Base-by-base conservation (phyloP, 495 filamentous ascomycete genomes). In the Penicillium bovifimosum region DNA sequence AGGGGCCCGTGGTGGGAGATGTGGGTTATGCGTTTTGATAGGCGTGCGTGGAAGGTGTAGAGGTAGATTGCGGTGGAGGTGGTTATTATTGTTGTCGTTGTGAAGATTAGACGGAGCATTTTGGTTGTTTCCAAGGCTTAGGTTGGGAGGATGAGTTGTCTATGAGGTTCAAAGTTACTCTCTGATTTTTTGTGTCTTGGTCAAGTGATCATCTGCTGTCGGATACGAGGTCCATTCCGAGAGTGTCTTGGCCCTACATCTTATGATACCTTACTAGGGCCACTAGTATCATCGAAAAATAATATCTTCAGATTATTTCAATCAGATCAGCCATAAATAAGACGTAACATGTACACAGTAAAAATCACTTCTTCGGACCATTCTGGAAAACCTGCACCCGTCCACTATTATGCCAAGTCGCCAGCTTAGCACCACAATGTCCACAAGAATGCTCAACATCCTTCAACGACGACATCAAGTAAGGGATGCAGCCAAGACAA, bases 401-500 rank as follows among this genome's bases (percentile, higher is more conserved):
- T 1, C 78, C 78, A 53, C 75, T 79, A n/a, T 70, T 71, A 64
- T 81, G 76, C 73, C 74, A 80, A 1, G 62, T 74, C 5, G 76
- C 77, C 24, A 81, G 70, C 48, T 73, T 56, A 2, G 64, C 61
- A 40, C 71, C 68, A 50, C 78, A 81, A 16, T 73, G 62, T 5
- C 76, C 76, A 47, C 78, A 81, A 29, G 69, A 68, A 54, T 81
- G 78, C 50, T 77, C 61, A 2, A 76, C 70, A 54, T 81, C 76
- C 59, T 81, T 81, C 27, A 80, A 66, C 27, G 63, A 65, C 9
- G 70, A 64, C 55, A 78, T 67, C 47, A 80, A 31, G 57, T 80
- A 81, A 5, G 78, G 78, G 47, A 81, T 72, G 50, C 76, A 80
- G 40, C 77, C 74, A 17, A 80, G 60, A 53, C 74, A 76, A 61